phyloP scores from a whole-genome alignment of 176 grass and related monocot genomes.

The Musa itinerans region DNA sequence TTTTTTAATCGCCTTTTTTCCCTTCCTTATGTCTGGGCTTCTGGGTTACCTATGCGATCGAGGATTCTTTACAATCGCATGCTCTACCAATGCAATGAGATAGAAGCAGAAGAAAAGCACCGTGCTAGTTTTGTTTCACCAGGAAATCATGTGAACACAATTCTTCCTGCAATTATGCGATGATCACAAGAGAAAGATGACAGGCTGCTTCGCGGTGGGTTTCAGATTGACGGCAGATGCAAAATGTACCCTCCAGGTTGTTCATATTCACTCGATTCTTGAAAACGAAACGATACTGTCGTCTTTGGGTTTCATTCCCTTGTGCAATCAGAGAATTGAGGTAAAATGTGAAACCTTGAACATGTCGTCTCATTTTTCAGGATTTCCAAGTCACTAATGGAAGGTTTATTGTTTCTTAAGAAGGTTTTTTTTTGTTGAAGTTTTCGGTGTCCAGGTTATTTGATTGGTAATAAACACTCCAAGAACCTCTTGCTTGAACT shows the following conservation, averaged over 20 bases:
- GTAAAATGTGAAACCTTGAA: neutral
- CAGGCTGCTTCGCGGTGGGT: neutral
- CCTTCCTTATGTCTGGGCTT: neutral
- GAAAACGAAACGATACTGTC: neutral
- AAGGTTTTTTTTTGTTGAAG: conserved; percentile 5
- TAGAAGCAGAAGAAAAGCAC: conserved; percentile 3
- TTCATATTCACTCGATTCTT: neutral
- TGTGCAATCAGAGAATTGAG: neutral
- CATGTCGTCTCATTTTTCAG: neutral
- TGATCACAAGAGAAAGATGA: neutral
- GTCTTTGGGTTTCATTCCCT: neutral
- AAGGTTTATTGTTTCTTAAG: neutral
- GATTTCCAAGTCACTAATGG: neutral
- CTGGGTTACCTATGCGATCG: neutral
- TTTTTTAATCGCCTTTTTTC: neutral
- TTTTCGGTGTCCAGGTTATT: conserved; percentile 10
- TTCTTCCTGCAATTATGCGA: neutral
- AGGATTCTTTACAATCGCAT: neutral
- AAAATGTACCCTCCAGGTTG: neutral
- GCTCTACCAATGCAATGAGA: neutral
- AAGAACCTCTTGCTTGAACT: conserved; percentile 2
- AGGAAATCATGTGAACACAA: neutral
- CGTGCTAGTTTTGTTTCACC: neutral
- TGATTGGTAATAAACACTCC: conserved; percentile 18
- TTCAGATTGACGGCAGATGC: neutral